Evolutionary conservation across 176 grass and related monocot genomes (phyloP), one percentile per base, ranked within the genome.

Genomic region (Hyparrhenia diplandra): DNA sequence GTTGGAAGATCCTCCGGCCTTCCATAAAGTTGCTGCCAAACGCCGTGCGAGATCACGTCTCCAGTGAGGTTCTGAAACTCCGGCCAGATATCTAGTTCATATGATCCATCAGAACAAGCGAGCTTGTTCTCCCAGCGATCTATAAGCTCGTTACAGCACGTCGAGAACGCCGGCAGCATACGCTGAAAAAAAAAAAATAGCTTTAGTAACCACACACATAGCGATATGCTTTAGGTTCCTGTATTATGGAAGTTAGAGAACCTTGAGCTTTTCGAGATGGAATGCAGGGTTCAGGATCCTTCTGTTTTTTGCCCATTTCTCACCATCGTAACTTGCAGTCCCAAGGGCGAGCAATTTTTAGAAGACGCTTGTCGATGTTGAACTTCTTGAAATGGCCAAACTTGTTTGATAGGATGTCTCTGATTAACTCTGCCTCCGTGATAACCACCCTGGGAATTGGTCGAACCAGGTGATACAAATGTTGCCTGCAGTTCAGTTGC

Each of bases 251-350:
- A 55, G 16, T 2, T 37, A 18, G 40, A 64, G 54, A 77, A 93
- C 93, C 83, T 97, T 97, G 42, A 40, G 86, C 71, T 91, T 97
- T 77, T 91, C 88, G 10, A 89, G 41, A 75, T 89, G 88, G 73
- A 97, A 97, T 75, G 94, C 86, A 29, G 94, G 88, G 72, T 86
- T 87, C 31, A 97, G 57, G 71, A 97, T 88, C 79, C 88, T 93
- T 29, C 94, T 78, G 55, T 97, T 90, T 20, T 71, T 88, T 13
- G 77, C 90, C 94, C 94, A 97, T 88, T 93, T 93, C 86, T 93
- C 94, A 0, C 93, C 91, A 3, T 91, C 86, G 58, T 88, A 61
- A 67, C 62, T 88, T 2, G 43, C 60, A 41, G 92, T 66, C 17
- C 94, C 91, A 61, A 66, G 54, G 8, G 80, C 80, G 1, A 97